phyloP scores from a whole-genome alignment of 306 rosid genomes.

The Abrus pulchellus region DNA sequence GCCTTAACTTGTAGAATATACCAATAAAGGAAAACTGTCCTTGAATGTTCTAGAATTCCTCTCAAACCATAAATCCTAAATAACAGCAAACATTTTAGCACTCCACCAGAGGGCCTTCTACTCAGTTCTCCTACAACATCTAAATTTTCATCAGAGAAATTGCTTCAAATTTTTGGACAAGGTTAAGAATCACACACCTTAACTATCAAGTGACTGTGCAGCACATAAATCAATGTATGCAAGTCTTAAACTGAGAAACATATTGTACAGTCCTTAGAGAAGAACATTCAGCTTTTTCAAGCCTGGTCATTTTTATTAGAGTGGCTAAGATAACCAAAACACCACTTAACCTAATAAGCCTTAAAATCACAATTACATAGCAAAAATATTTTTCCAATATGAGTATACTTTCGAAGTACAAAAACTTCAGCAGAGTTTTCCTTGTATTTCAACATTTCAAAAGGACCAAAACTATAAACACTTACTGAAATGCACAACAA shows the following conservation, averaged over 20 bases:
- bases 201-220: background rate
- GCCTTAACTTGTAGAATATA: background rate
- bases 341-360: background rate
- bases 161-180: background rate
- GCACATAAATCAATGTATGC: slow-evolving; percentile 17
- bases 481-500: too few relatives aligned
- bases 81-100: slow-evolving; percentile 8
- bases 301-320: background rate
- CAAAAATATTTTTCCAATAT: too few relatives aligned
- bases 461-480: too few relatives aligned
- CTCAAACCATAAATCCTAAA: background rate
- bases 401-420: too few relatives aligned
- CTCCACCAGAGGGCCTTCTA: background rate
- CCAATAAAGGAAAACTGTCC: background rate
- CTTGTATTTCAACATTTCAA: too few relatives aligned
- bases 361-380: too few relatives aligned
- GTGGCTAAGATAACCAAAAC: background rate
- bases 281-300: background rate
- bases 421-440: too few relatives aligned
- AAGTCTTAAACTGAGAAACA: background rate
- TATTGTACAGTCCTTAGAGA: background rate
- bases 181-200: slow-evolving; percentile 5
- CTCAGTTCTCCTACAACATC: background rate
- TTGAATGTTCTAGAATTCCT: slow-evolving; percentile 5
- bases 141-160: slow-evolving; percentile 17